Percentiles rank a stretch among this genome's conserved stretches.
Conservation (phyloP, 257 asterid genomes). For the Ophiorrhiza pumila region DNA sequence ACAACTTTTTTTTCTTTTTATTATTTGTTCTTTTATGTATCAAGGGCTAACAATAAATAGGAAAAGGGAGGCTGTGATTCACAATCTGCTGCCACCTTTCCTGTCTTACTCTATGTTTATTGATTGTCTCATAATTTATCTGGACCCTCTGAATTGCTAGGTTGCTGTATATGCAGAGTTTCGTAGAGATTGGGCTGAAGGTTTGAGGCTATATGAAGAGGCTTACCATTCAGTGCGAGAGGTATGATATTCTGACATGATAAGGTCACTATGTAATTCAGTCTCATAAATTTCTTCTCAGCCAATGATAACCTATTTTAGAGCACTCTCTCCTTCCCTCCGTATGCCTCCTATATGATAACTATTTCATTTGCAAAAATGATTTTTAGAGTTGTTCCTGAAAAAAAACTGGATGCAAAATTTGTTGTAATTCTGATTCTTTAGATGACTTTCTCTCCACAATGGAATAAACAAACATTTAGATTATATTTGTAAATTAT, state of each 20-base stretch:
- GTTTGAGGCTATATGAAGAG: slow-evolving; percentile 82
- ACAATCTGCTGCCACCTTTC: slow-evolving; percentile 8
- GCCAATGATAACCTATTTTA: slow-evolving; percentile 8
- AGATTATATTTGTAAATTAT: not conserved
- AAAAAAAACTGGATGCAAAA: not conserved
- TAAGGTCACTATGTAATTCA: slow-evolving; percentile 19
- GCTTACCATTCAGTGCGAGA: slow-evolving; percentile 81
- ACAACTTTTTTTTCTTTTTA: not conserved
- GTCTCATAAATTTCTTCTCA: not conserved
- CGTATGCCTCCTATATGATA: too few species aligned
- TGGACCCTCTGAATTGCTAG: slow-evolving; percentile 61
- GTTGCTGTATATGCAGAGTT: slow-evolving; percentile 98
- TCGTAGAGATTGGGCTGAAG: slow-evolving; percentile 96
- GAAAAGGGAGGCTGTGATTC: not conserved
- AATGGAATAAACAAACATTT: not conserved
- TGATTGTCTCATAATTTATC: slow-evolving; percentile 34
- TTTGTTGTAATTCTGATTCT: not conserved
- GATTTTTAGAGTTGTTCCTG: not conserved
- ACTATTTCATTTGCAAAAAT: not conserved
- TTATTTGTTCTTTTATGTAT: not conserved
- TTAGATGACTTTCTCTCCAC: not conserved
- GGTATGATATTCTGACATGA: slow-evolving; percentile 39
- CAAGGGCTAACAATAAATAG: not conserved
- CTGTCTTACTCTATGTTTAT: slow-evolving; percentile 19
- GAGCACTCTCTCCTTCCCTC: too few species aligned